These are phyloP conservation scores for Tagetes erecta DNA, from an alignment of 129 eudicot genomes.

Conservation along the genomic window DNA sequence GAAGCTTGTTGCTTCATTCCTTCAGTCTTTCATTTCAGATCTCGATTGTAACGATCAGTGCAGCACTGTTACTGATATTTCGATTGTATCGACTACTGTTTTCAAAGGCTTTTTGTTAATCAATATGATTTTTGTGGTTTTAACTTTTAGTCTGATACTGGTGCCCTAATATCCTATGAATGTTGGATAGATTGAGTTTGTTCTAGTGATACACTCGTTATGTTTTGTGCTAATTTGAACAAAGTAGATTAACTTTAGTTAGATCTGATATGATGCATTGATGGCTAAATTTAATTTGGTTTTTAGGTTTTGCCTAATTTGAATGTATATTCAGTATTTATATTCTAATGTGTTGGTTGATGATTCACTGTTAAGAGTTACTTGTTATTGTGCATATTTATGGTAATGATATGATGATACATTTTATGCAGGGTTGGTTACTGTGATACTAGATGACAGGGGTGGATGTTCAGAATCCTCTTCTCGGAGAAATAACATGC, in stretches of 20 bases:
- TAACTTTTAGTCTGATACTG: neutral
- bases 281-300: neutral
- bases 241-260: neutral
- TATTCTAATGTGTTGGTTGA: slow-evolving; percentile 1
- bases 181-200: neutral
- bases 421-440: slow-evolving; percentile 34
- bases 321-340: neutral
- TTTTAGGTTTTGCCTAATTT: neutral
- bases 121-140: neutral
- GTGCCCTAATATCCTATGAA: neutral
- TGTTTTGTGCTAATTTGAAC: neutral
- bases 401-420: neutral
- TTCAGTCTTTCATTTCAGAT: neutral
- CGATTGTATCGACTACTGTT: neutral
- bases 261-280: slow-evolving; percentile 7
- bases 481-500: slow-evolving; percentile 66
- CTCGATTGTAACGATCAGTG: neutral
- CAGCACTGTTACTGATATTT: neutral
- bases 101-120: neutral
- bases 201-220: neutral
- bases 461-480: slow-evolving; percentile 55
- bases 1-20: neutral
- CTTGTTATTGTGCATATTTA: neutral
- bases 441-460: slow-evolving; percentile 55
- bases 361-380: neutral